phyloP scores from a whole-genome alignment of 164 flowering plant genomes.

The Santalum album region DNA sequence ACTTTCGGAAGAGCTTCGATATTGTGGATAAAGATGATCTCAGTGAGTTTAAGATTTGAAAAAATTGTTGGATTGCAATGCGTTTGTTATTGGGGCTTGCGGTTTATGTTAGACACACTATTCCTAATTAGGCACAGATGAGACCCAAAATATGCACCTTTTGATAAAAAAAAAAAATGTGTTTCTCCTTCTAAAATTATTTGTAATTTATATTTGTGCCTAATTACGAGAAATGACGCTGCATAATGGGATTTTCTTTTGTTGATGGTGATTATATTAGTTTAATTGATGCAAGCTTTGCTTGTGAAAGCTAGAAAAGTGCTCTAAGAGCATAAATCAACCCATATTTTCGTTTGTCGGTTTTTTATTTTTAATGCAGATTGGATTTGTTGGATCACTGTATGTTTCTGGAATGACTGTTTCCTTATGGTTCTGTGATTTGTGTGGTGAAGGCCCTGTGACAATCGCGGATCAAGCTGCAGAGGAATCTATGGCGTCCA shows the following conservation, averaged over 20 bases:
- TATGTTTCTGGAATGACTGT: not conserved
- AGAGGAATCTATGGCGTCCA: constrained; percentile 82
- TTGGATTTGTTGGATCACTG: not conserved
- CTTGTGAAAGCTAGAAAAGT: not conserved
- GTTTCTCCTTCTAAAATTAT: too few species aligned
- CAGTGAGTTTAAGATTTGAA: constrained; percentile 38
- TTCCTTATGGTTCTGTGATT: not conserved
- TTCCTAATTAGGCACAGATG: too few species aligned
- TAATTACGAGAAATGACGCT: too few species aligned
- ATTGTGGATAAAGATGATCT: constrained; percentile 80
- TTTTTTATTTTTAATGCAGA: too few species aligned
- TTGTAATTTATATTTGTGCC: too few species aligned
- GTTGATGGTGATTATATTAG: too few species aligned
- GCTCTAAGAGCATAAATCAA: not conserved
- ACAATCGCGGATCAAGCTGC: constrained; percentile 90
- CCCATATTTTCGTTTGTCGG: not conserved
- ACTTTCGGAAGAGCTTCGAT: constrained; percentile 72
- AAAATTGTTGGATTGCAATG: not conserved
- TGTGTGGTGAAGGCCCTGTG: constrained; percentile 67
- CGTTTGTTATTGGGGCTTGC: not conserved
- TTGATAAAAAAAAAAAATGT: too few species aligned
- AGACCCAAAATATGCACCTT: too few species aligned
- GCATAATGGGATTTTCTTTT: too few species aligned
- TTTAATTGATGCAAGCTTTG: not conserved
- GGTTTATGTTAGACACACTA: too few species aligned